Evolutionary conservation across 345 rosid genomes (phyloP).

Genomic region (Citrus cavaleriei): DNA sequence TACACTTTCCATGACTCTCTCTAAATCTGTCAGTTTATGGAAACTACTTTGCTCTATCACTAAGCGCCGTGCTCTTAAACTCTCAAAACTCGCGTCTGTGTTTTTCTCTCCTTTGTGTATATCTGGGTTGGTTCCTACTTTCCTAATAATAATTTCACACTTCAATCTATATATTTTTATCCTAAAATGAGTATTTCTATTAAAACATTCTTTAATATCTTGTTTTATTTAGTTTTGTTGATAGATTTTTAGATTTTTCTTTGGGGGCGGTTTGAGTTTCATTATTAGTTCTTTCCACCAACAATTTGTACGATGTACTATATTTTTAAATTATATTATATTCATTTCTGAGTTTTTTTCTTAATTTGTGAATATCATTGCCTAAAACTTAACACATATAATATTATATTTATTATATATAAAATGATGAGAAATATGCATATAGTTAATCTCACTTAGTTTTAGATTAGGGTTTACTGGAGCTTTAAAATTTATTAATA

Average conservation of each 20-base stretch:
- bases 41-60: neutral
- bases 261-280: neutral
- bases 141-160: neutral
- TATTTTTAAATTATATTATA: too few relatives aligned
- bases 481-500: neutral
- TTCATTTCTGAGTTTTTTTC: too few relatives aligned
- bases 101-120: neutral
- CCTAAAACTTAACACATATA: neutral
- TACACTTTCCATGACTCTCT: neutral
- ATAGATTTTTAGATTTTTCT: neutral
- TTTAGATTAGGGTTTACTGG: neutral
- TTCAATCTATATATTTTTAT: neutral
- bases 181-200: neutral
- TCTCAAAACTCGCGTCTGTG: neutral
- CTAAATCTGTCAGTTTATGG: slow-evolving; percentile 8
- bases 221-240: neutral
- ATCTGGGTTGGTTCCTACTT: slow-evolving; percentile 2
- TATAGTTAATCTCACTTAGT: neutral
- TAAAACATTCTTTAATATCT: too few relatives aligned
- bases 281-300: neutral
- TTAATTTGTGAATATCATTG: neutral
- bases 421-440: neutral
- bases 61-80: neutral
- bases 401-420: neutral
- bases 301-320: neutral